A percentile compares a stretch with the other conserved stretches of the same genome.
Conservation (phyloP, 1,284 basidiomycete species). For the Marasmius sp. region DNA sequence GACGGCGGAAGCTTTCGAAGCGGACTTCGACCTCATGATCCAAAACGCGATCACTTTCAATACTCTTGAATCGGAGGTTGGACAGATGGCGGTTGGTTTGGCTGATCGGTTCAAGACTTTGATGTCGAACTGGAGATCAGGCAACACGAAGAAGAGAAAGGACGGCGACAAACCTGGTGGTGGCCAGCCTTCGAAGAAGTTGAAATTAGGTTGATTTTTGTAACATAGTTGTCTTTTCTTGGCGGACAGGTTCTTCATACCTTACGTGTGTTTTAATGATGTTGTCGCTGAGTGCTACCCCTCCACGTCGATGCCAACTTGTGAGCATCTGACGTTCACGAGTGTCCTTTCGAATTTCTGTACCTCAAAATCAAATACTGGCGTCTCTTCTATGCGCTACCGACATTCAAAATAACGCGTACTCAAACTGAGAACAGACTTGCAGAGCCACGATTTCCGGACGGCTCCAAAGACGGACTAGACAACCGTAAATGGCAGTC, state of each 20-base stretch:
- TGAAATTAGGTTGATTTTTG: constrained; percentile 44
- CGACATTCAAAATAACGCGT: no score
- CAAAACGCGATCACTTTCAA: constrained; percentile 87
- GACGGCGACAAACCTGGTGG: constrained; percentile 59
- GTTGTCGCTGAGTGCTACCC: no score
- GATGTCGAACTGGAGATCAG: constrained; percentile 45
- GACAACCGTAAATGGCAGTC: no score
- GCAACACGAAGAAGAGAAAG: constrained; percentile 61
- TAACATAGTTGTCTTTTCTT: constrained; percentile 8
- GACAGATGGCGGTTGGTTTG: constrained; percentile 52
- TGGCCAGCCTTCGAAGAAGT: constrained; percentile 70
- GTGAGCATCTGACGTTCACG: no score
- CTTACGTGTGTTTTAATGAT: background rate
- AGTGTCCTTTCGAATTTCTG: no score
- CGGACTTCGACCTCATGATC: constrained; percentile 84
- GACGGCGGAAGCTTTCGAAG: constrained; percentile 72
- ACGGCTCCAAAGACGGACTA: no score
- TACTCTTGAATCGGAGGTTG: constrained; percentile 75
- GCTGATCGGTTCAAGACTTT: constrained; percentile 54
- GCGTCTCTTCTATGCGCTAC: no score
- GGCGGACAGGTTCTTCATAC: background rate
- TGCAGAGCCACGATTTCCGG: no score
- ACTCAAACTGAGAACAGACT: no score
- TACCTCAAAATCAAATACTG: no score
- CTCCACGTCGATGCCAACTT: no score